Percentiles rank a stretch among this genome's conserved stretches.
These are phyloP conservation scores for Daucus carota DNA, from an alignment of 129 eudicot genomes.

Conservation along the genomic window DH1_v3.0 NC_030381.2:30293001-30293500, in stretches of 20 bases:
- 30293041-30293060: background rate
- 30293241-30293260: constrained; percentile 18
- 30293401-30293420: constrained; percentile 33
- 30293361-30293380: constrained; percentile 38
- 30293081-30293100: too few species aligned
- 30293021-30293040: background rate
- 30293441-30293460: constrained; percentile 43
- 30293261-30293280: constrained; percentile 48
- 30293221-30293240: constrained; percentile 25
- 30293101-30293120: background rate
- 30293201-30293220: constrained; percentile 24
- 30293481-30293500: background rate
- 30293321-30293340: constrained; percentile 25
- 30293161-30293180: background rate
- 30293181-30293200: constrained; percentile 14
- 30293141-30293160: background rate
- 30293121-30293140: constrained; percentile 14
- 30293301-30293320: constrained; percentile 17
- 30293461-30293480: constrained; percentile 21
- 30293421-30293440: constrained; percentile 25
- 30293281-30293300: constrained; percentile 55
- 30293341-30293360: constrained; percentile 36
- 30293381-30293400: constrained; percentile 15
- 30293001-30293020: background rate
- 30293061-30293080: background rate